phyloP scores from a whole-genome alignment of 805 yeast genomes.

The Candida silvicultrix region DNA sequence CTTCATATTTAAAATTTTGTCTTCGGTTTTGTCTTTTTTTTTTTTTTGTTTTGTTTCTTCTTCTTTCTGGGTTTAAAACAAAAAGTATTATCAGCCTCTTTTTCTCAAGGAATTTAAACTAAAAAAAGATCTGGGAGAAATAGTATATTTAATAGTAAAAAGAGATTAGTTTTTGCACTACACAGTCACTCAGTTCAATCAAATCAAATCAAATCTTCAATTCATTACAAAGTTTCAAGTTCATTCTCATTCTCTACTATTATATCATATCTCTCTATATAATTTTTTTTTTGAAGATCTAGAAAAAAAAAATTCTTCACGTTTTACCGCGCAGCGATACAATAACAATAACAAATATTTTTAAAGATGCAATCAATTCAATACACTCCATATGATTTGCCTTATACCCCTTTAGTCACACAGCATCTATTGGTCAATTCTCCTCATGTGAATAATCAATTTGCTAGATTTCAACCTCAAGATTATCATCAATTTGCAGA shows the following conservation, averaged over 20 bases:
- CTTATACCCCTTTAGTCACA: slow-evolving; percentile 18
- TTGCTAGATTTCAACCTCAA: slow-evolving; percentile 1
- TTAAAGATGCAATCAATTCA: slow-evolving; percentile 18
- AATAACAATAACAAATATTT: neutral
- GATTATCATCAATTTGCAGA: neutral
- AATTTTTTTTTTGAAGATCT: neutral
- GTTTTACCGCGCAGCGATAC: neutral
- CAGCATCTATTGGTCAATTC: slow-evolving; percentile 20
- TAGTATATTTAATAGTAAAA: no score
- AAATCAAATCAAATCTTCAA: neutral
- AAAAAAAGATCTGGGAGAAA: no score
- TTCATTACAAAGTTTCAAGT: neutral
- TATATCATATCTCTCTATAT: no score
- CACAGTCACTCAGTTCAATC: no score
- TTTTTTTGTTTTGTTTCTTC: no score
- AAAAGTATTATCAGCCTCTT: no score
- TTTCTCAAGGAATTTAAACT: no score
- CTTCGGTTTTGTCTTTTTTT: no score
- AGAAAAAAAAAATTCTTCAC: neutral
- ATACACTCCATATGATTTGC: slow-evolving; percentile 18
- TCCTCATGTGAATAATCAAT: slow-evolving; percentile 4
- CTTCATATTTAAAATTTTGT: no score
- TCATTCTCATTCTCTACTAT: neutral
- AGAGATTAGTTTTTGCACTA: no score
- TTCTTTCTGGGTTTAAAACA: no score